These are phyloP conservation scores for Echites panduratus DNA, from an alignment of 257 asterid species.

Conservation along the genomic window DNA sequence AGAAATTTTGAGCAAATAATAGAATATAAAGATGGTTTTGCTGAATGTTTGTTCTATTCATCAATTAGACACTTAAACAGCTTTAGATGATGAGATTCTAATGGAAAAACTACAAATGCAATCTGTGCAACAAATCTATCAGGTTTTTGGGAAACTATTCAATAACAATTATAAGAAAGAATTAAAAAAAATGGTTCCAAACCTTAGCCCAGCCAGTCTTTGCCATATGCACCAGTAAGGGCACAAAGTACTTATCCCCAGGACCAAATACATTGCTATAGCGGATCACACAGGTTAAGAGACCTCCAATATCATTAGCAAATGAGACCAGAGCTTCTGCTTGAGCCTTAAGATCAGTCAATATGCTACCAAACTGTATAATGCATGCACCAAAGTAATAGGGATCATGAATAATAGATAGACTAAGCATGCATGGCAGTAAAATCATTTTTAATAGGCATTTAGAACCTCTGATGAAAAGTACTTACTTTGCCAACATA, in stretches of 20 bases:
- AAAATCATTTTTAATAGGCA: neutral
- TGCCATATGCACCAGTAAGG: conserved; percentile 54
- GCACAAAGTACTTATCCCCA: conserved; percentile 62
- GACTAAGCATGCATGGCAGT: conserved; percentile 1
- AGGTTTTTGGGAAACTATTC: neutral
- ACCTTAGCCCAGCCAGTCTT: conserved; percentile 82
- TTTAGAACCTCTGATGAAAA: conserved; percentile 11
- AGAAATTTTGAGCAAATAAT: neutral
- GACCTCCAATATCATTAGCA: conserved; percentile 71
- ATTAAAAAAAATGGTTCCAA: conserved; percentile 25
- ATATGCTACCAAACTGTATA: conserved; percentile 57
- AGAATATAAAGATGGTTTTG: neutral
- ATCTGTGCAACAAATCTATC: neutral
- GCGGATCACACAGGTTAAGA: conserved; percentile 81
- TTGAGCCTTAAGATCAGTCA: conserved; percentile 79
- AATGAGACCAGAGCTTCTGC: conserved; percentile 74
- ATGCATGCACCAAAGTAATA: conserved; percentile 18
- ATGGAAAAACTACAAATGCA: neutral
- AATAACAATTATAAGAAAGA: neutral
- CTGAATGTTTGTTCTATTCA: neutral
- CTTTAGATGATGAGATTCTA: neutral
- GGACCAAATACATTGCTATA: conserved; percentile 85
- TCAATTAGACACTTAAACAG: neutral
- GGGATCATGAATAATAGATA: conserved; percentile 9
- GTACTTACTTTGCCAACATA: conserved; percentile 62